Percentiles rank a stretch among this genome's conserved stretches.
These are phyloP conservation scores for Macaranga tanarius DNA, from an alignment of 441 rosid species.

Conservation along the genomic window DNA sequence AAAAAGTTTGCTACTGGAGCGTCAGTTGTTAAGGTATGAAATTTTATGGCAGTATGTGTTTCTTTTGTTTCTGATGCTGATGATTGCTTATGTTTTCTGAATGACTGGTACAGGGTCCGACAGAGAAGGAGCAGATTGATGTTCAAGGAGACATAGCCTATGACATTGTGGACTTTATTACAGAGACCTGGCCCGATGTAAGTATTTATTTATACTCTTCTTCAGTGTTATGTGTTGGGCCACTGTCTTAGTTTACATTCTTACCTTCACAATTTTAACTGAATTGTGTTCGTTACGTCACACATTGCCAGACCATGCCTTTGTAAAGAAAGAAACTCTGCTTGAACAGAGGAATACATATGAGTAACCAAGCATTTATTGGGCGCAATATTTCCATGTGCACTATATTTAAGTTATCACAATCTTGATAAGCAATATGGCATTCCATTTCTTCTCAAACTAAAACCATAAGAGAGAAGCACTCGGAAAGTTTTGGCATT, in stretches of 20 bases:
- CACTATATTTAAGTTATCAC: neutral
- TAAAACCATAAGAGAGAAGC: neutral
- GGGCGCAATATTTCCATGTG: neutral
- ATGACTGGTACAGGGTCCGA: conserved; percentile 61
- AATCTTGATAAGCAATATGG: neutral
- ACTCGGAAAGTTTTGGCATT: neutral
- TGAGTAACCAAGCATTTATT: neutral
- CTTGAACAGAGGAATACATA: neutral
- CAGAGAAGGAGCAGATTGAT: conserved; percentile 93
- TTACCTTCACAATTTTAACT: neutral
- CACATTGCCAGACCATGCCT: neutral
- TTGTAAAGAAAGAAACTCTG: neutral
- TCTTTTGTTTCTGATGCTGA: neutral
- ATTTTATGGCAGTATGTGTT: neutral
- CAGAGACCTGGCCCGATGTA: conserved; percentile 90
- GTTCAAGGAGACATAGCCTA: conserved; percentile 91
- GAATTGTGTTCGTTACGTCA: neutral
- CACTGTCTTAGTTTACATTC: neutral
- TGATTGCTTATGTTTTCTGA: conserved; percentile 1
- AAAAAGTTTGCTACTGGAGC: conserved; percentile 97
- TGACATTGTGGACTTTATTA: conserved; percentile 77
- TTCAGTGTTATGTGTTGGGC: neutral
- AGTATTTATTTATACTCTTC: conserved; percentile 15
- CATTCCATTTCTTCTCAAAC: neutral
- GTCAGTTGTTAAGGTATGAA: conserved; percentile 81